Percentiles rank a stretch among this genome's conserved stretches.
Conservation (phyloP, 2,329 filamentous ascomycete species). For the Ceratocystis albifundus region DNA sequence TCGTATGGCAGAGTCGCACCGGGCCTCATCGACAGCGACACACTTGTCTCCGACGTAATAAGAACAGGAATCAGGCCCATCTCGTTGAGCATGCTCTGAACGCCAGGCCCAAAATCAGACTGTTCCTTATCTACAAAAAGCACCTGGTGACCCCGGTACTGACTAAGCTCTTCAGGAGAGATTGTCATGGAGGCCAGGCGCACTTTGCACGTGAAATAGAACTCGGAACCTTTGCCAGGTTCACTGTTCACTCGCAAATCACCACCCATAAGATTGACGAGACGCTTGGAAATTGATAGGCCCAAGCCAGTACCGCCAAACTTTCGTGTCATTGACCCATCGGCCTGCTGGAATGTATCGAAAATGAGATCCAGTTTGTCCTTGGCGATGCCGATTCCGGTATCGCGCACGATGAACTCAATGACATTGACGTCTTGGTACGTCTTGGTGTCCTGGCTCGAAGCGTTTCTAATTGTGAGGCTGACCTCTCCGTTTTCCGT, state of each 20-base stretch:
- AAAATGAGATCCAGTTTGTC: slow-evolving; percentile 97
- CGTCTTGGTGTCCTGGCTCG: slow-evolving; percentile 44
- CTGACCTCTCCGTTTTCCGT: slow-evolving; percentile 95
- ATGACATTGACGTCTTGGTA: slow-evolving; percentile 69
- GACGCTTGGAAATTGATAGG: slow-evolving; percentile 84
- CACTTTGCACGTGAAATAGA: slow-evolving; percentile 92
- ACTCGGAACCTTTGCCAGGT: slow-evolving; percentile 81
- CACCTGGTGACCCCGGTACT: slow-evolving; percentile 87
- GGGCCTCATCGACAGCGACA: slow-evolving; percentile 41
- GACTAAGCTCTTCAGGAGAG: slow-evolving; percentile 64
- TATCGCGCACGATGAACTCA: slow-evolving; percentile 91
- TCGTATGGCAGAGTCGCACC: slow-evolving; percentile 64
- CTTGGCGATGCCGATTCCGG: slow-evolving; percentile 88
- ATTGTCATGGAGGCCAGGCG: slow-evolving; percentile 72
- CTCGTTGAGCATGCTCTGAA: slow-evolving; percentile 63
- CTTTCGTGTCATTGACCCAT: slow-evolving; percentile 89
- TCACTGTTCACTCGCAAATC: slow-evolving; percentile 93
- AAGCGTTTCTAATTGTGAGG: slow-evolving; percentile 58
- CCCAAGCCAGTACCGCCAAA: slow-evolving; percentile 92
- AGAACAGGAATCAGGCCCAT: slow-evolving; percentile 74
- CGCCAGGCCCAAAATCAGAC: slow-evolving; percentile 63
- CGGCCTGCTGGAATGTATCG: slow-evolving; percentile 97
- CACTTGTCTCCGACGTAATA: slow-evolving; percentile 65
- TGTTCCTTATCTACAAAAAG: slow-evolving; percentile 88
- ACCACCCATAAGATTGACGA: slow-evolving; percentile 93